phyloP scores from a whole-genome alignment of 345 rosid genomes.

The Bruguiera parviflora region DNA sequence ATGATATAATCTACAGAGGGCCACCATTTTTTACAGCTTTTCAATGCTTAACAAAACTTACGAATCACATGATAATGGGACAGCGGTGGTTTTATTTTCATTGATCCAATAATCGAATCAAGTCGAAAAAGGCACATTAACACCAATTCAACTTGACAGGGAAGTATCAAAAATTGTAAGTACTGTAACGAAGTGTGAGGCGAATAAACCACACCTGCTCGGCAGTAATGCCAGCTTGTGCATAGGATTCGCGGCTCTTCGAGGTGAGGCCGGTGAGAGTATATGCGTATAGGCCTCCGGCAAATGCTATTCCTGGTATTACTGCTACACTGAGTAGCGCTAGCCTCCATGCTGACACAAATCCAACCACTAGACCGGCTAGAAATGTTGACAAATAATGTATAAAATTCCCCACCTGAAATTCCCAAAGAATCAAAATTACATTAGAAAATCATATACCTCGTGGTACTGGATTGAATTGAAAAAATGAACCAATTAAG shows the following conservation, averaged over 20 bases:
- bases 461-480: not conserved
- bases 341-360: constrained; percentile 97
- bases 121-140: not conserved
- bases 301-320: constrained; percentile 98
- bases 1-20: constrained; percentile 18
- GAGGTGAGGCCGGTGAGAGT: constrained; percentile 97
- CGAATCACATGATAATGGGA: constrained; percentile 14
- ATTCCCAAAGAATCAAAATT: not conserved
- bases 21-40: constrained; percentile 14
- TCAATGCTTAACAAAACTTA: constrained; percentile 15
- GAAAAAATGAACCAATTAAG: not conserved
- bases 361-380: constrained; percentile 98
- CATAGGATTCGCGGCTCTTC: constrained; percentile 95
- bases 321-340: constrained; percentile 93
- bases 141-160: not conserved
- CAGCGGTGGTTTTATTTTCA: constrained; percentile 20
- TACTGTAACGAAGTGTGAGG: not conserved
- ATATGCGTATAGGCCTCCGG: constrained; percentile 96
- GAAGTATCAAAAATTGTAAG: not conserved
- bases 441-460: not conserved
- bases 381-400: constrained; percentile 94
- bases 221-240: constrained; percentile 91
- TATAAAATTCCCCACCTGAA: constrained; percentile 94
- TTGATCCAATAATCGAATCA: constrained; percentile 11
- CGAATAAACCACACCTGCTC: constrained; percentile 70